Percentiles rank a stretch among this genome's conserved stretches.
Conservation (phyloP, 805 yeast species). For the Scheffersomyces amazonensis region DNA sequence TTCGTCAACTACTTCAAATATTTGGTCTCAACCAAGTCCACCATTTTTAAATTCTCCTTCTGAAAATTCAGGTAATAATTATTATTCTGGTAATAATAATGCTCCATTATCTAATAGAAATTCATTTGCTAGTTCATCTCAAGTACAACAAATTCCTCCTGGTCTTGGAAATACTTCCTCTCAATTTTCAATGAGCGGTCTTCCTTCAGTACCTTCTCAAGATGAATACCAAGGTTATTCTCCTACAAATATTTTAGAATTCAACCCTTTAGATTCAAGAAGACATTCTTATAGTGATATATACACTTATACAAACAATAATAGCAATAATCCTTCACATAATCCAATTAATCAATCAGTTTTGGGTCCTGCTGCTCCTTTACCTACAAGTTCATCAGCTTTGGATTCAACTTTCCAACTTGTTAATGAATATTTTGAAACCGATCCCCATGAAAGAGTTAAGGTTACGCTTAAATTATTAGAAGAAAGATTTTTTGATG, state of each 20-base stretch:
- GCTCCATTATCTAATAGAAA: neutral
- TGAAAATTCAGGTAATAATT: neutral
- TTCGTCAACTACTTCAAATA: too few species aligned
- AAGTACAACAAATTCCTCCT: neutral
- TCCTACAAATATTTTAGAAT: neutral
- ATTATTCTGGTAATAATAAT: neutral
- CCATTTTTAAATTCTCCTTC: neutral
- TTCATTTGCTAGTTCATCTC: neutral
- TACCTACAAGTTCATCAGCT: neutral
- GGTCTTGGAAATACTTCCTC: neutral
- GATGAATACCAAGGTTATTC: neutral
- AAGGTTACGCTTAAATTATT: slow-evolving; percentile 29
- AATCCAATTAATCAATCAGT: neutral
- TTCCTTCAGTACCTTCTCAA: neutral
- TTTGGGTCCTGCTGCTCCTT: neutral
- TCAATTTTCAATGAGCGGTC: slow-evolving; percentile 5
- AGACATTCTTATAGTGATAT: slow-evolving; percentile 11
- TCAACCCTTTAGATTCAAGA: slow-evolving; percentile 1
- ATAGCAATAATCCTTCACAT: neutral
- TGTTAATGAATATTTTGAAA: slow-evolving; percentile 33
- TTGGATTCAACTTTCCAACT: slow-evolving; percentile 9
- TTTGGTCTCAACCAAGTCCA: slow-evolving; percentile 1
- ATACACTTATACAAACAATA: slow-evolving; percentile 1
- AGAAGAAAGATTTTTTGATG: slow-evolving; percentile 25
- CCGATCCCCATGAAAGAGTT: slow-evolving; percentile 38